These are phyloP conservation scores for Mallotus repandus DNA, from an alignment of 441 rosid genomes.

Conservation along the genomic window DNA sequence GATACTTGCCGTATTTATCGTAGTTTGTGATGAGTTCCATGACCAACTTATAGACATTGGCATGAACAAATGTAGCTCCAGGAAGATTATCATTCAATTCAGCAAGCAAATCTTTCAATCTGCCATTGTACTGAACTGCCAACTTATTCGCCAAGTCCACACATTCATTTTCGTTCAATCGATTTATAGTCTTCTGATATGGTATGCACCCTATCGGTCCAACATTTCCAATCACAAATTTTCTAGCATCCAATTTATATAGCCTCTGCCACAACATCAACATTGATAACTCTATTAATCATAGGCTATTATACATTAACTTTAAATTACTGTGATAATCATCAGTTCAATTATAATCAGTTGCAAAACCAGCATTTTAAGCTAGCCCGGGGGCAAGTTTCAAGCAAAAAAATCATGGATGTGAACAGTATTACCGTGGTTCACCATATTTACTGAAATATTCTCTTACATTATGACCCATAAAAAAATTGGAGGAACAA, in stretches of 20 bases:
- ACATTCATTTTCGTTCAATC: constrained; percentile 52
- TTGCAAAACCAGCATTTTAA: no score
- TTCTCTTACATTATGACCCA: no score
- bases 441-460: no score
- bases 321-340: no score
- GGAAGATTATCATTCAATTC: constrained; percentile 62
- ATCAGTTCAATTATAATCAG: no score
- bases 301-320: no score
- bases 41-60: constrained; percentile 70
- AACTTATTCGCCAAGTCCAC: constrained; percentile 75
- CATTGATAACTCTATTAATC: neutral
- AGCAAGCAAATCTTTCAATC: constrained; percentile 49
- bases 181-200: constrained; percentile 72
- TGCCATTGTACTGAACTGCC: constrained; percentile 63
- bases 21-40: constrained; percentile 83
- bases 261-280: constrained; percentile 54
- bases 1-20: constrained; percentile 50
- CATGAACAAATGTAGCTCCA: constrained; percentile 63
- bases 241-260: constrained; percentile 72
- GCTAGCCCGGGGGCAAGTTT: no score
- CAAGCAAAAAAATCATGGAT: no score
- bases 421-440: no score
- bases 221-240: constrained; percentile 73
- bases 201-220: constrained; percentile 95
- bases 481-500: no score